These are phyloP conservation scores for Usnea hakonensis DNA, from an alignment of 495 filamentous ascomycete species.

Conservation along the genomic window DNA sequence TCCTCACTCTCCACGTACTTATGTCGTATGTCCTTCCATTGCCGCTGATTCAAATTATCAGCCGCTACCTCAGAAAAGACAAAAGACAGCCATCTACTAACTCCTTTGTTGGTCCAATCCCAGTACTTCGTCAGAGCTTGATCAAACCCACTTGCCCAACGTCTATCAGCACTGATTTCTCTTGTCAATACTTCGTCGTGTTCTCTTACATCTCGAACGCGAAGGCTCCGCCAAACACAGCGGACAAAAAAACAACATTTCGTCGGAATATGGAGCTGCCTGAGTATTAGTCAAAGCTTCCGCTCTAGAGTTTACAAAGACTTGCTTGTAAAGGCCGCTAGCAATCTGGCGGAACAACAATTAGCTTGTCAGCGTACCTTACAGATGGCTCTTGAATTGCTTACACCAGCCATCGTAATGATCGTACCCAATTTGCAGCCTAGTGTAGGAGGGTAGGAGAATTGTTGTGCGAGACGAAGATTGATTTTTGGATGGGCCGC, in stretches of 20 bases:
- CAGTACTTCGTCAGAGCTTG: slow-evolving; percentile 70
- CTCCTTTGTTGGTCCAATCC: slow-evolving; percentile 82
- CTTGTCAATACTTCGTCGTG: slow-evolving; percentile 1
- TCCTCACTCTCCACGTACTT: slow-evolving; percentile 69
- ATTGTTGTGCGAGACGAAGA: background rate
- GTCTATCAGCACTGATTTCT: slow-evolving; percentile 17
- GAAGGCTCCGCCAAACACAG: slow-evolving; percentile 81
- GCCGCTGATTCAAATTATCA: slow-evolving; percentile 52
- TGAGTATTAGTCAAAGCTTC: slow-evolving; percentile 7
- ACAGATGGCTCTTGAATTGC: slow-evolving; percentile 30
- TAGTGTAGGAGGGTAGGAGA: background rate
- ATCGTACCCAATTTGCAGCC: background rate
- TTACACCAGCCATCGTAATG: slow-evolving; percentile 50
- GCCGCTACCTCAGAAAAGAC: background rate
- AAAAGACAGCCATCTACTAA: slow-evolving; percentile 41
- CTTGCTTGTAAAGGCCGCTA: slow-evolving; percentile 74
- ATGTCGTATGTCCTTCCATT: slow-evolving; percentile 99
- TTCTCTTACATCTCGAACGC: slow-evolving; percentile 80
- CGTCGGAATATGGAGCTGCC: slow-evolving; percentile 71
- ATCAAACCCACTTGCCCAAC: slow-evolving; percentile 61
- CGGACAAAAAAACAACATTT: slow-evolving; percentile 78
- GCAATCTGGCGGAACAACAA: slow-evolving; percentile 40
- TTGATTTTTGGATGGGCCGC: too few species aligned
- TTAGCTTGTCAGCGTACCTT: slow-evolving; percentile 33
- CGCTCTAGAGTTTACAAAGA: slow-evolving; percentile 28